Conservation (phyloP, 1,284 basidiomycete species). For the Violaceomyces palustris region DNA sequence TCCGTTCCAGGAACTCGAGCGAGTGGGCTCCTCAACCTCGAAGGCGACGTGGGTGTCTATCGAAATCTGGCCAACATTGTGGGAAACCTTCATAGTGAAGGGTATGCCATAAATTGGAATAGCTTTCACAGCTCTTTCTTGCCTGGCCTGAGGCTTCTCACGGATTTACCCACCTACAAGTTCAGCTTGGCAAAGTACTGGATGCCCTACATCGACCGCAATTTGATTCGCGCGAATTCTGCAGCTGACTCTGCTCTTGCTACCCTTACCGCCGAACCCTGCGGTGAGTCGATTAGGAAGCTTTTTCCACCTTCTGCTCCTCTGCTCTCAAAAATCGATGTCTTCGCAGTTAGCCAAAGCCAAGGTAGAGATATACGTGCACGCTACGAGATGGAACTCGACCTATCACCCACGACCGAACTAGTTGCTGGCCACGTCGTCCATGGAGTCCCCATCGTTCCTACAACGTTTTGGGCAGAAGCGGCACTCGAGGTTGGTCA, state of each 20-base stretch:
- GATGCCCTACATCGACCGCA: slow-evolving; percentile 35
- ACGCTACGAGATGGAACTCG: neutral
- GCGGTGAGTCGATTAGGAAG: too few species aligned
- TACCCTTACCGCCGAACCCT: too few species aligned
- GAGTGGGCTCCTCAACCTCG: too few species aligned
- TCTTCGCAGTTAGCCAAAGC: too few species aligned
- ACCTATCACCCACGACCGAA: neutral
- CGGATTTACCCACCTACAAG: slow-evolving; percentile 16
- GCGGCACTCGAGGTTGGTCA: neutral
- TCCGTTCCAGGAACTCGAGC: too few species aligned
- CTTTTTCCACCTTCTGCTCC: too few species aligned
- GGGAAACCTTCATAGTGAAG: slow-evolving; percentile 7
- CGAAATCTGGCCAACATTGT: neutral
- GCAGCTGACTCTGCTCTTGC: too few species aligned
- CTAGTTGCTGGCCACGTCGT: neutral
- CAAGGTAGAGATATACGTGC: too few species aligned
- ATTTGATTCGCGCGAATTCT: too few species aligned
- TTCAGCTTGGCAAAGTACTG: slow-evolving; percentile 23
- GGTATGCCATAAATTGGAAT: slow-evolving; percentile 14
- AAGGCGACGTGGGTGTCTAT: too few species aligned
- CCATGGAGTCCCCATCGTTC: neutral
- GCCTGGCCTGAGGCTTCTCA: slow-evolving; percentile 2
- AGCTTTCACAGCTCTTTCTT: slow-evolving; percentile 13
- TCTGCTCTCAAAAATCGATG: too few species aligned
- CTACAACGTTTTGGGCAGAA: neutral